Evolutionary conservation across 495 filamentous ascomycete species (phyloP).

Genomic region (Entonaema liquescens): DNA sequence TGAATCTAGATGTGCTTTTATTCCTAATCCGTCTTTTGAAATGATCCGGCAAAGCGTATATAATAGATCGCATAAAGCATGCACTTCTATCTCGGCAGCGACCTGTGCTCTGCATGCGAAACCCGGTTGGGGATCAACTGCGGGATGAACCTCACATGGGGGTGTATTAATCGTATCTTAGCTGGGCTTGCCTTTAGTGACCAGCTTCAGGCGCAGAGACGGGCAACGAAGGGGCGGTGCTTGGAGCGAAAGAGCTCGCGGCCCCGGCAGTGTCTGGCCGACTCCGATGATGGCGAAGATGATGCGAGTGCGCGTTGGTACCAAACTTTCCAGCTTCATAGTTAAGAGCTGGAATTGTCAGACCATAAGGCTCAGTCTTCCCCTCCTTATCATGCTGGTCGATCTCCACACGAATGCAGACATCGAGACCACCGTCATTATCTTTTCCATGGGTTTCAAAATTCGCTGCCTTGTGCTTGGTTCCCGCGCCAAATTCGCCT

Average conservation of each 20-base stretch:
- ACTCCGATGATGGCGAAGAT: conserved; percentile 41
- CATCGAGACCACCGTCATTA: conserved; percentile 70
- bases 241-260: conserved; percentile 36
- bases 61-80: background rate
- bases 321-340: conserved; percentile 48
- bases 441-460: conserved; percentile 60
- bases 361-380: conserved; percentile 72
- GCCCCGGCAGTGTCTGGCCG: conserved; percentile 37
- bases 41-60: background rate
- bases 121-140: background rate
- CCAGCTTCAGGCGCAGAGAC: conserved; percentile 37
- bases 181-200: conserved; percentile 21
- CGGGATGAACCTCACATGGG: background rate
- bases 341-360: conserved; percentile 62
- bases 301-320: conserved; percentile 38
- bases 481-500: conserved; percentile 72
- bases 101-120: background rate
- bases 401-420: conserved; percentile 74
- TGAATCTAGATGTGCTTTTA: background rate
- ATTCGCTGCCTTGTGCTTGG: conserved; percentile 68
- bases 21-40: background rate
- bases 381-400: conserved; percentile 71
- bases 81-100: background rate
- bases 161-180: background rate
- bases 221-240: conserved; percentile 34